Conservation (phyloP, 2,329 filamentous ascomycete species). For the Trichoderma lentiforme region DNA sequence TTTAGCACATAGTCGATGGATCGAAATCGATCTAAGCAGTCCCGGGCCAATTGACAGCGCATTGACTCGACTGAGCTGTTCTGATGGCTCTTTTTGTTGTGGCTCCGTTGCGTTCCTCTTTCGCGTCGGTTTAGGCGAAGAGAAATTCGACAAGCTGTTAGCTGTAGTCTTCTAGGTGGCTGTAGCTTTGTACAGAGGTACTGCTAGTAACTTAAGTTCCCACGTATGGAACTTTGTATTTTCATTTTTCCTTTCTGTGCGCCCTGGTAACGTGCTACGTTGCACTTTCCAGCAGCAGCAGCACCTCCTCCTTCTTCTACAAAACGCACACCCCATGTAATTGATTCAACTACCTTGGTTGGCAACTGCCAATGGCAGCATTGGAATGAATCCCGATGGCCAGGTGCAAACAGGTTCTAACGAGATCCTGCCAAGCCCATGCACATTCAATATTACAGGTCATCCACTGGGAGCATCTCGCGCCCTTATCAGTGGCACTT, state of each 20-base stretch:
- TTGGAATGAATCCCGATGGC: background rate
- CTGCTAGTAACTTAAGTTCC: background rate
- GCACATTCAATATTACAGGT: background rate
- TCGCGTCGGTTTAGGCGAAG: background rate
- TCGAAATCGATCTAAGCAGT: constrained; percentile 6
- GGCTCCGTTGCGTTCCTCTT: background rate
- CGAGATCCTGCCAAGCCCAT: background rate
- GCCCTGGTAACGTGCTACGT: background rate
- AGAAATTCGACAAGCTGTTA: background rate
- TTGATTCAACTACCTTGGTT: background rate
- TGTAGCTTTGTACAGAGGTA: background rate
- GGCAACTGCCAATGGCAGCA: background rate
- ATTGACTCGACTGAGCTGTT: background rate
- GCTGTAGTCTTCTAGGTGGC: background rate
- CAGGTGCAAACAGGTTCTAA: background rate
- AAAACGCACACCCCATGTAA: background rate
- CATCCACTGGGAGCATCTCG: background rate
- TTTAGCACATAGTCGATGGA: background rate
- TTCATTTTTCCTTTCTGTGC: background rate
- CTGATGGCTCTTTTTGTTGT: background rate
- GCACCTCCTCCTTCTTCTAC: background rate
- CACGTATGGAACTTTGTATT: background rate
- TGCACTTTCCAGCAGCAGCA: background rate
- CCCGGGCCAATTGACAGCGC: background rate
- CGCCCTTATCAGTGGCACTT: background rate